Conservation (phyloP, 805 yeast genomes). For the Limtongozyma cylindracea region DNA sequence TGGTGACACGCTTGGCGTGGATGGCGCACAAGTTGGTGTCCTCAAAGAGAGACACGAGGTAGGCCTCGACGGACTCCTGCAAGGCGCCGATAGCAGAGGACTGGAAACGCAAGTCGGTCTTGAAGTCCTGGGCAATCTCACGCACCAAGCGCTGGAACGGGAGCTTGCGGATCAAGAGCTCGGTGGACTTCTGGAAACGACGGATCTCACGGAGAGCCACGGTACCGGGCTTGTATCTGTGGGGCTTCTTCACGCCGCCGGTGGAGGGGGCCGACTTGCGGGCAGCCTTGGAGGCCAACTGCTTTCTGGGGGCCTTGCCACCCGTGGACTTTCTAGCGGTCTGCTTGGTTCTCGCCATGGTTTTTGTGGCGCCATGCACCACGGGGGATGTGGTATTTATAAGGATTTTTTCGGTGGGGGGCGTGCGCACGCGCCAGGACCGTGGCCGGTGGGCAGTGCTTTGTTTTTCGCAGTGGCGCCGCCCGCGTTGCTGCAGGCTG, state of each 20-base stretch:
- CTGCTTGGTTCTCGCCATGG: constrained; percentile 88
- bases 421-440: too few relatives aligned
- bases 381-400: background rate
- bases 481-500: too few relatives aligned
- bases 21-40: constrained; percentile 97
- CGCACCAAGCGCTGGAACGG: constrained; percentile 95
- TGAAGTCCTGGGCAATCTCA: constrained; percentile 88
- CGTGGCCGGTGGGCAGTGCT: too few relatives aligned
- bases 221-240: constrained; percentile 95
- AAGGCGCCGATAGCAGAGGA: constrained; percentile 93
- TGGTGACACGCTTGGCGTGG: constrained; percentile 97
- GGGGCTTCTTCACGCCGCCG: constrained; percentile 87
- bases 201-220: constrained; percentile 93
- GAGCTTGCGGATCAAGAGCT: constrained; percentile 79
- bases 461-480: too few relatives aligned
- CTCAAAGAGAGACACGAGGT: constrained; percentile 85
- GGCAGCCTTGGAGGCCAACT: constrained; percentile 78
- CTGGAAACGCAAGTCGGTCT: constrained; percentile 87
- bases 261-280: constrained; percentile 83
- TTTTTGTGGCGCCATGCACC: constrained; percentile 1
- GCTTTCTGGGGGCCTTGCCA: constrained; percentile 93
- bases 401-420: background rate
- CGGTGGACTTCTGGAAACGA: constrained; percentile 93
- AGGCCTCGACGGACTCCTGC: constrained; percentile 97
- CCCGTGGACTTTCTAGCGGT: constrained; percentile 89